A percentile compares a stretch with the other conserved stretches of the same genome.
Conservation (phyloP, 2,329 filamentous ascomycete species). For the Hortaea sp. region DNA sequence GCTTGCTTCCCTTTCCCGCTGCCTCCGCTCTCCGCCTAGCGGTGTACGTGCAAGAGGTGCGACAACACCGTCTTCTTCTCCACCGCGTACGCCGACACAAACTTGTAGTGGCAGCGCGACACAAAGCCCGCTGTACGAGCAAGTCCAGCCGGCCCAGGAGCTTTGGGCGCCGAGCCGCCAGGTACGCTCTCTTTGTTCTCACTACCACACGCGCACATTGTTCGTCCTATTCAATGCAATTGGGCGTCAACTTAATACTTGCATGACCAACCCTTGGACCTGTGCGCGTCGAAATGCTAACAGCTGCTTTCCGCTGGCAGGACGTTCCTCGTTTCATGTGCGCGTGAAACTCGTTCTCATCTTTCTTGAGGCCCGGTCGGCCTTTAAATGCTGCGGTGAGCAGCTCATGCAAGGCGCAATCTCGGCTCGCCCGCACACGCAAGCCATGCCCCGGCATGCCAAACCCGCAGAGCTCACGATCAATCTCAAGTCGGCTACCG, state of each 20-base stretch:
- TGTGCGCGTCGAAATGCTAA: constrained; percentile 1
- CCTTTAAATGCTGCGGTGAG: constrained; percentile 11
- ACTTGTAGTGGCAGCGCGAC: no score
- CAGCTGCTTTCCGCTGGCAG: constrained; percentile 2
- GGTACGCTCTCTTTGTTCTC: constrained; percentile 15
- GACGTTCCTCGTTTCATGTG: constrained; percentile 10
- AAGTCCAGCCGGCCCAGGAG: constrained; percentile 3
- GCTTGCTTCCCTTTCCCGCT: not conserved
- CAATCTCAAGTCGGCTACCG: constrained; percentile 10
- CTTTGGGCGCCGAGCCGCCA: constrained; percentile 5
- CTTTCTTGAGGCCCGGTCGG: constrained; percentile 10
- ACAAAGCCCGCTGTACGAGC: not conserved
- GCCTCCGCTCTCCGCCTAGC: not conserved
- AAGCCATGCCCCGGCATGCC: constrained; percentile 20
- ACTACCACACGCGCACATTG: constrained; percentile 4
- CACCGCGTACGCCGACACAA: no score
- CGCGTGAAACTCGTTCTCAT: constrained; percentile 10
- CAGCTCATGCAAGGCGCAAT: constrained; percentile 11
- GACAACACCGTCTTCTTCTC: no score
- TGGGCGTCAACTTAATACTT: no score
- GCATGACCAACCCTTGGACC: no score
- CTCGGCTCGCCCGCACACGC: constrained; percentile 1
- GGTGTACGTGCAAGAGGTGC: no score
- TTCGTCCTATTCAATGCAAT: not conserved
- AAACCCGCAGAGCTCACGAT: constrained; percentile 24